Conservation (phyloP, 2,329 filamentous ascomycete species). For the Penicillium sp. region DNA sequence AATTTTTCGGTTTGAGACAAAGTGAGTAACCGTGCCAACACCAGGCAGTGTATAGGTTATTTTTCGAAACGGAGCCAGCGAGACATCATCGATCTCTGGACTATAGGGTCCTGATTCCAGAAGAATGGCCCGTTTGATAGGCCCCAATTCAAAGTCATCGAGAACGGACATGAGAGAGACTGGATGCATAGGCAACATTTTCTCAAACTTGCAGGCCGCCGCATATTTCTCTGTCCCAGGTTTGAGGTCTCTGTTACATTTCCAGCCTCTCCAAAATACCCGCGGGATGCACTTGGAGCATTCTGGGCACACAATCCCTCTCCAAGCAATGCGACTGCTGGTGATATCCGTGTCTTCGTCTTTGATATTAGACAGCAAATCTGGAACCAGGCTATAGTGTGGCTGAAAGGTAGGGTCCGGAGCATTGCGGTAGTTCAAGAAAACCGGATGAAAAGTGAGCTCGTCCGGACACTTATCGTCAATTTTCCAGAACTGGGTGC, state of each 20-base stretch:
- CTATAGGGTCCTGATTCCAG: not conserved
- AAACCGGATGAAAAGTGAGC: constrained; percentile 54
- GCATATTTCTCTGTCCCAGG: not conserved
- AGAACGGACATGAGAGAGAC: not conserved
- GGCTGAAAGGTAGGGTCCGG: constrained; percentile 42
- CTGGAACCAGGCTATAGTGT: constrained; percentile 40
- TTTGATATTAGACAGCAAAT: no score
- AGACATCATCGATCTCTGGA: constrained; percentile 30
- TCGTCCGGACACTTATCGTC: constrained; percentile 26
- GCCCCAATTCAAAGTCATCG: not conserved
- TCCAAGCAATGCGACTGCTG: constrained; percentile 54
- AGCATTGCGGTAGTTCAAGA: constrained; percentile 54
- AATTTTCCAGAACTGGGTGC: constrained; percentile 56
- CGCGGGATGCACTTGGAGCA: constrained; percentile 63
- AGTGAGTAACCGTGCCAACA: constrained; percentile 53
- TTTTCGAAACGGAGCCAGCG: constrained; percentile 32
- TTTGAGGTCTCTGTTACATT: constrained; percentile 48
- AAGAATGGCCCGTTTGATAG: not conserved
- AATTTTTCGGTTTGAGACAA: constrained; percentile 55
- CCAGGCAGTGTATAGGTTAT: constrained; percentile 33
- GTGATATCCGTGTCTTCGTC: no score
- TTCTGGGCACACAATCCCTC: constrained; percentile 63
- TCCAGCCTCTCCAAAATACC: constrained; percentile 60
- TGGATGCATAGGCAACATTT: not conserved
- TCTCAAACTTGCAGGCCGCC: not conserved